These are phyloP conservation scores for Balamuthia mandrillaris DNA, from an alignment of 208 protist genomes.

Conservation along the genomic window DNA sequence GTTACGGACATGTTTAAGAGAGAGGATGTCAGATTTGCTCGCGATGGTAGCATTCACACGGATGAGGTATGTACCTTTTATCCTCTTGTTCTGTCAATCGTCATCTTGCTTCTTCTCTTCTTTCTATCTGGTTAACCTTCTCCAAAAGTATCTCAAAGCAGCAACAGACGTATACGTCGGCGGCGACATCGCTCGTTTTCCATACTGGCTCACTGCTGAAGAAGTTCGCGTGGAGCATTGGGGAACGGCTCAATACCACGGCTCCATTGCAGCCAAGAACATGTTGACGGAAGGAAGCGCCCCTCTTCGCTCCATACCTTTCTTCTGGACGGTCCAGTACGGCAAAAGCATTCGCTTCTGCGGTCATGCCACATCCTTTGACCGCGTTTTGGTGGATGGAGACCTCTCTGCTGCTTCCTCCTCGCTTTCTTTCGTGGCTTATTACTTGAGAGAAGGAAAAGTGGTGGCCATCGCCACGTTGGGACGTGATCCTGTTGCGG, in stretches of 20 bases:
- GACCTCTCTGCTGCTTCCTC: not conserved
- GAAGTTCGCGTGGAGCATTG: slow-evolving; percentile 55
- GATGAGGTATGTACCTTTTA: not conserved
- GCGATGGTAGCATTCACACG: slow-evolving; percentile 40
- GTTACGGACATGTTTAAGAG: slow-evolving; percentile 35
- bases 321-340: slow-evolving; percentile 61
- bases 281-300: slow-evolving; percentile 33
- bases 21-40: not conserved
- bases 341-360: slow-evolving; percentile 50
- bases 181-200: slow-evolving; percentile 52
- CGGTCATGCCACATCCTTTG: slow-evolving; percentile 43
- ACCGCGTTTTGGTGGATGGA: slow-evolving; percentile 43
- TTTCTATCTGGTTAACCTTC: too few relatives aligned
- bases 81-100: too few relatives aligned
- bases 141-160: slow-evolving; percentile 33
- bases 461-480: slow-evolving; percentile 22
- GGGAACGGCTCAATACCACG: slow-evolving; percentile 35
- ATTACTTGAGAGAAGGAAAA: slow-evolving; percentile 43
- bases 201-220: slow-evolving; percentile 28
- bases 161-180: slow-evolving; percentile 38
- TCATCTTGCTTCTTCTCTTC: too few relatives aligned
- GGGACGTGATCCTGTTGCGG: slow-evolving; percentile 1
- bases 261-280: not conserved
- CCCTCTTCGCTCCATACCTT: slow-evolving; percentile 31
- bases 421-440: slow-evolving; percentile 45